phyloP scores from a whole-genome alignment of 2,329 filamentous ascomycete genomes.

The Chrysoporthe puriensis region DNA sequence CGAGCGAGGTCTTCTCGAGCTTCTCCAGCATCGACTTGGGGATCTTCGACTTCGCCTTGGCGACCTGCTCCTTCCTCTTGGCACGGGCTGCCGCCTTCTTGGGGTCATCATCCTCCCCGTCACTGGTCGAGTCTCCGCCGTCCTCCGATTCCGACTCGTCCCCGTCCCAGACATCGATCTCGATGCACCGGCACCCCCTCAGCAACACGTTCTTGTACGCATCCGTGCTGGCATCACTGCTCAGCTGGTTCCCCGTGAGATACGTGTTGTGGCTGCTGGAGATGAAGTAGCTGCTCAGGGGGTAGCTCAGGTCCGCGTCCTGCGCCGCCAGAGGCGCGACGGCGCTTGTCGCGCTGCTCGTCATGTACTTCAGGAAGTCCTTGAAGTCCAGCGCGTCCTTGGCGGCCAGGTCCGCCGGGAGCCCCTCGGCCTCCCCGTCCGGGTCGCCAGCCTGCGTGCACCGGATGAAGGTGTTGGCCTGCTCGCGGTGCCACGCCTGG shows the following conservation, averaged over 20 bases:
- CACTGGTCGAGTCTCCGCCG: constrained; percentile 62
- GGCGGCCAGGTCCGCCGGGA: constrained; percentile 32
- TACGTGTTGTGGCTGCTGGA: constrained; percentile 97
- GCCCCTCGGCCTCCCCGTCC: constrained; percentile 31
- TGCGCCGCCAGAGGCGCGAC: constrained; percentile 39
- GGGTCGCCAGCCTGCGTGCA: constrained; percentile 48
- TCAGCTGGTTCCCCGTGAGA: constrained; percentile 84
- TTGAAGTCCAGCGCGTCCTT: constrained; percentile 48
- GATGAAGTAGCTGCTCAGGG: constrained; percentile 89
- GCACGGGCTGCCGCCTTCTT: constrained; percentile 57
- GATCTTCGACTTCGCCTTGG: constrained; percentile 64
- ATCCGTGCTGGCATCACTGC: constrained; percentile 82
- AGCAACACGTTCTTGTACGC: constrained; percentile 84
- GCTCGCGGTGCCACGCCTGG: constrained; percentile 49
- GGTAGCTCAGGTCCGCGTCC: constrained; percentile 65
- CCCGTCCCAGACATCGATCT: constrained; percentile 96
- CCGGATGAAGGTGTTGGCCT: constrained; percentile 50
- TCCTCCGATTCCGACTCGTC: constrained; percentile 66
- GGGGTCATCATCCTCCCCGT: constrained; percentile 54
- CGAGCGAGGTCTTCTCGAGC: constrained; percentile 53
- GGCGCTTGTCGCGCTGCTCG: constrained; percentile 50
- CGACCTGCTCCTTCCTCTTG: constrained; percentile 61
- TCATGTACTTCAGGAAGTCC: constrained; percentile 60
- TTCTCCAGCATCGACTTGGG: constrained; percentile 48
- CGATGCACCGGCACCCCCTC: constrained; percentile 86